Evolutionary conservation across 2,329 filamentous ascomycete species (phyloP), one percentile per base, ranked within the genome.

Genomic region (Aspergillus texensis): DNA sequence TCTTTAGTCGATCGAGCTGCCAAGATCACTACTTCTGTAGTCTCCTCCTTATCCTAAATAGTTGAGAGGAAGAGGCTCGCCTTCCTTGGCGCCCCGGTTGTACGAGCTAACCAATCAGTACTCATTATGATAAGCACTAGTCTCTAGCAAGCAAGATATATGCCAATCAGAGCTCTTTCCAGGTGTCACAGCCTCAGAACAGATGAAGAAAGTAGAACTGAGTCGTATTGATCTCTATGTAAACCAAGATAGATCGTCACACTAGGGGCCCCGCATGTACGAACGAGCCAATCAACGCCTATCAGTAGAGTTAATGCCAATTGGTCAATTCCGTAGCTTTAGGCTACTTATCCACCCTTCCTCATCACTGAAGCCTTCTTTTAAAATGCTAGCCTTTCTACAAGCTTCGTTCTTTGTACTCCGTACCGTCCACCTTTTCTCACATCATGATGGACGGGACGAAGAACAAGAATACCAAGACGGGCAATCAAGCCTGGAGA

Each of bases 401-500:
- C 24, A 28, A 48, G 45, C 5, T 48, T 28, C 24, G 12, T 48
- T 48, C 16, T 28, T 48, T 16, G 45, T 48, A 19, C 52, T 53
- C 36, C 19, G 48, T 28, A 53, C 12, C 21, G 6, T 26, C 52
- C 54, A 2, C 28, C 9, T 26, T 57, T 61, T 57, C 54, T 32
- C 54, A 53, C n/a, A 16, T 2, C 45, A 21, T 12, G 34, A 61
- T 61, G 48, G 54, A 58, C 6, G 48, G 46, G 30, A 39, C 32
- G 19, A 58, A 64, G 54, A 45, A 28, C 41, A 52, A 55, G 39
- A 58, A 58, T 9, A 41, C 53, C 64, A 73, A 70, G 62, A 56
- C 39, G 26, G 65, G 54, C 59, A 77, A 67, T 62, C 72, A 77
- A 62, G 72, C 74, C 45, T 79, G 77, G 77, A 78, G 77, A 68